Percentiles rank a stretch among this genome's conserved stretches.
phyloP scores from a whole-genome alignment of 352 stramenopile species.

The Peronospora tabacina region DNA sequence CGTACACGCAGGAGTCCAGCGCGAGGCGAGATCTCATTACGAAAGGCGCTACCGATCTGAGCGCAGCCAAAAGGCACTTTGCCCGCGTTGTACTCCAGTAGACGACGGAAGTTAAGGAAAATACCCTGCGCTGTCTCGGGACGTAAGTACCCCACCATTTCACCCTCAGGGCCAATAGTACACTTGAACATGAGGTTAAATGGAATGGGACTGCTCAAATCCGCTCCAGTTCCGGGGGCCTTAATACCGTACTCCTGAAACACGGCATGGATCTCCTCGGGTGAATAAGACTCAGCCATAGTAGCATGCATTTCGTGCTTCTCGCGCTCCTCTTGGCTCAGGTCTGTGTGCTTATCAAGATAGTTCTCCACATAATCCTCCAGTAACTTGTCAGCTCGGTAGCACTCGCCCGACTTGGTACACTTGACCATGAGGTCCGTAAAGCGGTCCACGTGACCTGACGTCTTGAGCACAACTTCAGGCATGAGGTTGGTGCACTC shows the following conservation, averaged over 20 bases:
- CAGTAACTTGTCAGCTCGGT: conserved; percentile 98
- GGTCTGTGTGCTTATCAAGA: conserved; percentile 84
- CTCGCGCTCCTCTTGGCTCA: conserved; percentile 80
- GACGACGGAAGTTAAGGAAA: conserved; percentile 98
- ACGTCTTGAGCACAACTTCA: conserved; percentile 96
- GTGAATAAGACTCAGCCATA: conserved; percentile 97
- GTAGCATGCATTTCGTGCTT: conserved; percentile 90
- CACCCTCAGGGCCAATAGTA: conserved; percentile 97
- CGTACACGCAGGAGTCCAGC: conserved; percentile 95
- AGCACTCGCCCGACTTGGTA: conserved; percentile 94
- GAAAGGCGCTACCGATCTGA: conserved; percentile 86
- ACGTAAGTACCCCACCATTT: conserved; percentile 93
- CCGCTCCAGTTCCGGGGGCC: conserved; percentile 83
- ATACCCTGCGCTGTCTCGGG: conserved; percentile 98
- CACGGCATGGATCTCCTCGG: conserved; percentile 93
- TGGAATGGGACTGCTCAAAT: conserved; percentile 93
- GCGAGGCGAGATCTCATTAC: conserved; percentile 96
- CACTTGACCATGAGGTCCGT: conserved; percentile 99
- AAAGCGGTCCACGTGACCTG: conserved; percentile 98
- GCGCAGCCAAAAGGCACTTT: conserved; percentile 85
- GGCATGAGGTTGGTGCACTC: conserved; percentile 99
- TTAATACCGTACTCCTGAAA: conserved; percentile 94
- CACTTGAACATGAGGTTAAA: conserved; percentile 99
- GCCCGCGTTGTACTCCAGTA: conserved; percentile 97
- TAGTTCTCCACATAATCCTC: conserved; percentile 98